These are phyloP conservation scores for Penicillium sp. DNA, from an alignment of 2,329 filamentous ascomycete genomes.

Conservation along the genomic window DNA sequence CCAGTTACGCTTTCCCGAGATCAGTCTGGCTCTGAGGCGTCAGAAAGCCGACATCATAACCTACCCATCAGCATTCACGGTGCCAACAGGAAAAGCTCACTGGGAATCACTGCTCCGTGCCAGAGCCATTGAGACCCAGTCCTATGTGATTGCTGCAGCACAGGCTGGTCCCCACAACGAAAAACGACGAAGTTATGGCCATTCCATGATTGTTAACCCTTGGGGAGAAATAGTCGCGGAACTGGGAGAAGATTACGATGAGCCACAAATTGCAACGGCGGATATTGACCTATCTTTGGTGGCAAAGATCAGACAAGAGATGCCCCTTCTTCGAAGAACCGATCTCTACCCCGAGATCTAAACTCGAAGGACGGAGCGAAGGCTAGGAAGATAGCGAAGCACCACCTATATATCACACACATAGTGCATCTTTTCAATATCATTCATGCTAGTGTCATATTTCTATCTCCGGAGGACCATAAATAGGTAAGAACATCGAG, in stretches of 20 bases:
- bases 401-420: neutral
- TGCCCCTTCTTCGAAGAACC: conserved; percentile 58
- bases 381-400: neutral
- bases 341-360: conserved; percentile 51
- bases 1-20: conserved; percentile 74
- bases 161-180: conserved; percentile 75
- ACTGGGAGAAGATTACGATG: conserved; percentile 50
- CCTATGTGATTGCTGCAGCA: conserved; percentile 82
- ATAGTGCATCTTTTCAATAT: neutral
- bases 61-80: conserved; percentile 88
- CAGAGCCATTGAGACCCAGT: conserved; percentile 84
- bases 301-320: conserved; percentile 54
- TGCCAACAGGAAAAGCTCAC: conserved; percentile 79
- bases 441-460: neutral
- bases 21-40: conserved; percentile 64
- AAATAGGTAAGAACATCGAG: neutral
- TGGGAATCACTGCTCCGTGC: conserved; percentile 79
- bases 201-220: conserved; percentile 80
- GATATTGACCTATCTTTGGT: conserved; percentile 57
- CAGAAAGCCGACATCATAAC: conserved; percentile 73
- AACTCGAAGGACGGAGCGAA: neutral
- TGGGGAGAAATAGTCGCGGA: conserved; percentile 76
- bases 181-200: conserved; percentile 78
- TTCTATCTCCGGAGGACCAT: neutral
- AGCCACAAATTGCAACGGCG: conserved; percentile 50